Base-by-base conservation (phyloP, 495 filamentous ascomycete species). In the Daldinia childiae region DNA sequence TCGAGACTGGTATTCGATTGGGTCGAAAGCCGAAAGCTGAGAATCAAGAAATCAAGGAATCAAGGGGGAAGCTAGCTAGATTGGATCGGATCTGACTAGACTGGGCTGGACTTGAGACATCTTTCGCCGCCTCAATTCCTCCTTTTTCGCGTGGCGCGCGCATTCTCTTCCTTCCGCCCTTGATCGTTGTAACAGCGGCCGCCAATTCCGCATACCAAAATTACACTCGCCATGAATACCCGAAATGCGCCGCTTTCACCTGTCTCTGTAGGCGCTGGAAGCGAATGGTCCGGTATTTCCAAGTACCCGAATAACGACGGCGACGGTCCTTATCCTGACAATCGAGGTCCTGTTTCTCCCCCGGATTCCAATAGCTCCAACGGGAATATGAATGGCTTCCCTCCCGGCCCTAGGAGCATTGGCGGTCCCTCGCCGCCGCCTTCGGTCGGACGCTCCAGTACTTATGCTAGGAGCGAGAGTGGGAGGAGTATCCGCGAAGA, bases 271-370 rank as follows among this genome's bases (percentile, higher is more conserved):
- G 88, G 90, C 75, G 90, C 88, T 76, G 88, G 90, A 72, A 96
- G 90, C 82, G 93, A 97, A 80, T 97, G 93, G 93, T 94, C 93
- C 24, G 91, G 89, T 56, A 87, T 91, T 67, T 88, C 89, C 55
- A 87, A 88, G 74, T 95, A 96, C 77, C 87, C 90, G 54, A 77
- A 77, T 48, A 72, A 74, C 72, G 82, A 85, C 65, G 84, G 84
- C 68, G 83, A 89, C 75, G 85, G 85, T 36, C 85, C 89, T 30
- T 81, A 81, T 74, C 76, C 78, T 54, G 85, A 84, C 69, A 86
- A 81, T 73, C 87, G 88, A 70, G 87, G 89, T 62, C 85, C 92
- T 57, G 87, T 84, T 70, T 92, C 91, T 64, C 91, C 90, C 67
- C 90, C 90, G 30, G 88, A 88, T 64, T 93, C 91, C 38, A 89